Conservation (phyloP, 306 rosid species). For the Purshia tridentata region DNA sequence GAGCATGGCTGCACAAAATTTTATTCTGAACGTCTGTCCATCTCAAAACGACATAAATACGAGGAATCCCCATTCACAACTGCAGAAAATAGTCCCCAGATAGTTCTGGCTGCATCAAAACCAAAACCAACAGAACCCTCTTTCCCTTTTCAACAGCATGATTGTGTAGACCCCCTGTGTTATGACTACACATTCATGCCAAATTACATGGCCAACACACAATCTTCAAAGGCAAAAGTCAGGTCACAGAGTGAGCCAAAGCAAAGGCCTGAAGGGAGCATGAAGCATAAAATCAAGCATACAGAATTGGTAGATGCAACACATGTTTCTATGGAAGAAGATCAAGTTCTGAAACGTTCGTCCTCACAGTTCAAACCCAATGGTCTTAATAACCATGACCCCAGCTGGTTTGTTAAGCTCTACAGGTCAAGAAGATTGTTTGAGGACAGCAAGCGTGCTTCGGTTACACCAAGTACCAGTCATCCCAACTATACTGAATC, state of each 20-base stretch:
- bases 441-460: conserved; percentile 32
- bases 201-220: conserved; percentile 69
- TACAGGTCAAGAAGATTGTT: conserved; percentile 31
- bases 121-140: conserved; percentile 32
- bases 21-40: conserved; percentile 42
- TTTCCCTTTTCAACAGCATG: conserved; percentile 36
- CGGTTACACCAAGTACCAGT: conserved; percentile 22
- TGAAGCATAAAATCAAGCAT: conserved; percentile 39
- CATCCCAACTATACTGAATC: conserved; percentile 31
- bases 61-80: conserved; percentile 26
- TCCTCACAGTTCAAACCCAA: conserved; percentile 35
- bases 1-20: conserved; percentile 33
- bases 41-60: conserved; percentile 34
- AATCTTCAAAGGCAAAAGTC: conserved; percentile 70
- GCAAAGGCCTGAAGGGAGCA: conserved; percentile 55
- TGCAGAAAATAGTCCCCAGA: conserved; percentile 44
- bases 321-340: conserved; percentile 19
- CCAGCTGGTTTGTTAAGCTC: conserved; percentile 48
- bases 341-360: conserved; percentile 41
- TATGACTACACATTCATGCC: conserved; percentile 45
- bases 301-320: conserved; percentile 27
- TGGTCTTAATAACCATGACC: conserved; percentile 36
- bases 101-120: conserved; percentile 24
- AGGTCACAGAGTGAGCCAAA: conserved; percentile 86
- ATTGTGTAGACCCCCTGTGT: conserved; percentile 15